Conservation (phyloP, 2,329 filamentous ascomycete species). For the Clarireedia hainanense region DNA sequence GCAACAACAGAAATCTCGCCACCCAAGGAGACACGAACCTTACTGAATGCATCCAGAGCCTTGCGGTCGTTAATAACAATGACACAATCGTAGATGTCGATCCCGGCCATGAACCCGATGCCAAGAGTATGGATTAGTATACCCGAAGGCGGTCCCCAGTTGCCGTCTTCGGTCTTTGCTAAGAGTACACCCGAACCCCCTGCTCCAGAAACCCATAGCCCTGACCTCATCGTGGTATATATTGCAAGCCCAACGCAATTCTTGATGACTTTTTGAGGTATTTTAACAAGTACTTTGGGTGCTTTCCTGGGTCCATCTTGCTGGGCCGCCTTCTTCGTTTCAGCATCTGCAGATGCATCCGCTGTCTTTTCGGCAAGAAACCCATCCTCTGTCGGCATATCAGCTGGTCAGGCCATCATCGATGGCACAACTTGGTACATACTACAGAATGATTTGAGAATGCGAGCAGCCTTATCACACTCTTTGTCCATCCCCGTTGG, state of each 20-base stretch:
- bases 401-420: conserved; percentile 10
- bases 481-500: conserved; percentile 80
- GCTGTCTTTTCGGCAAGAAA: conserved; percentile 40
- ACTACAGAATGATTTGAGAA: conserved; percentile 87
- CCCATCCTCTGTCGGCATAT: conserved; percentile 46
- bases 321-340: conserved; percentile 36
- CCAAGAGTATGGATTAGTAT: conserved; percentile 86
- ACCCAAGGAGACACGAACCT: conserved; percentile 70
- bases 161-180: conserved; percentile 70
- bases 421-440: conserved; percentile 34
- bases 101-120: conserved; percentile 80
- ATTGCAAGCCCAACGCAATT: conserved; percentile 84
- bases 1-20: conserved; percentile 70
- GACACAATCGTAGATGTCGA: conserved; percentile 94
- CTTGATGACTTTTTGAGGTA: conserved; percentile 74
- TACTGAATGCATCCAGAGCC: conserved; percentile 77
- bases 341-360: conserved; percentile 1
- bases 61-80: conserved; percentile 84
- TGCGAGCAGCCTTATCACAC: conserved; percentile 84
- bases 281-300: conserved; percentile 67
- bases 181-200: conserved; percentile 82
- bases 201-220: conserved; percentile 82
- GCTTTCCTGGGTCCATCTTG: conserved; percentile 38
- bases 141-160: conserved; percentile 85
- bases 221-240: conserved; percentile 90